Evolutionary conservation across 495 filamentous ascomycete species (phyloP), one percentile per base, ranked within the genome.

Genomic region (Annulohypoxylon bovei): DNA sequence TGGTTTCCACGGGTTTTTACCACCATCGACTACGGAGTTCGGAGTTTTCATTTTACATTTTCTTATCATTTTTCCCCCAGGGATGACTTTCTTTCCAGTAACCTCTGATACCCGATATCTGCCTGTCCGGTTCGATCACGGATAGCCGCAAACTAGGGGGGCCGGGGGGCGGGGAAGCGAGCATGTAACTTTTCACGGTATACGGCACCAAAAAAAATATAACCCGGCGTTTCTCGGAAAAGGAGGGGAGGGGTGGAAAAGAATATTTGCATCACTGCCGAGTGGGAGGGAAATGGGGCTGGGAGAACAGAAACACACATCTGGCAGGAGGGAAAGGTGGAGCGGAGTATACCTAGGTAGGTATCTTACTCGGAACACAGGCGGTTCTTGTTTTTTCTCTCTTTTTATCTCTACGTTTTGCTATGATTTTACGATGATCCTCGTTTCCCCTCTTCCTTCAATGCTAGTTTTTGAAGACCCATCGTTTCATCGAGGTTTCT

Each of bases 181-280:
- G 46, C 46, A 27, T 52, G 47, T 52, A 52, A 40, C 37, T 27
- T 18, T 18, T 30, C 0, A 32, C 14, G 22, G 46, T 8, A 27
- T 49, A 33, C 14, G 49, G 49, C 23, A 52, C 47, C 47, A 11
- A 52, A 52, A 52, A 50, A 27, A 50, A 28, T 27, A 3, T 52
- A 16, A 30, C 23, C 27, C 28, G 49, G 49, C 49, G 49, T 53
- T 53, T 53, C 16, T 33, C n/a, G 49, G 49, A 30, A 33, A 30
- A 28, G 28, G 28, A 18, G 12, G 25, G 28, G 16, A 20, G 49
- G 49, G 16, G 7, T 18, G 28, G 49, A 49, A 49, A 53, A 33
- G 49, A 53, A 53, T 33, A 6, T 53, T 53, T 16, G 49, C 49
- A 53, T 53, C 28, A 53, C 49, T 53, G 47, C 47, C 28, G 27